Base-by-base conservation (phyloP, 768 basidiomycete genomes). In the Lactarius psammicola region DNA sequence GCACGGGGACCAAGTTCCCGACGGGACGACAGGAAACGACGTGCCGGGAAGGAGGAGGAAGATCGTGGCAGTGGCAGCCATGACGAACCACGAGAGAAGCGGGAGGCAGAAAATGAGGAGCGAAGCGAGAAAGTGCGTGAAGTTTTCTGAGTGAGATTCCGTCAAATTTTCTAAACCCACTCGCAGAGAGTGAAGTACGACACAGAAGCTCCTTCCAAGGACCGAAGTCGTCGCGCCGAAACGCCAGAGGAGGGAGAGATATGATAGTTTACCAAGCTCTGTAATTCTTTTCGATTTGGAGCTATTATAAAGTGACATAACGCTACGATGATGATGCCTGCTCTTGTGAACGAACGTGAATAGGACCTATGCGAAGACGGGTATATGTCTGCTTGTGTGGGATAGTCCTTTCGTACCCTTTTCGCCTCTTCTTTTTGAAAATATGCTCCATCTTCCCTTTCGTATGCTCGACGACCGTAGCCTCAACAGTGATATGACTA, bases 371-470 rank as follows among this genome's bases (percentile, higher is more conserved):
- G 59, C 95, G 84, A 65, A 99, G 83, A 74, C 95, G 85, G n/a
- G 96, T 98, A 80, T 92, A 98, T 2, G 89, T 90, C 74, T 95
- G 94, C 77, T 98, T 98, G 76, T 94, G 89, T 75, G 86, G 84
- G 69, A 98, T 92, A 9, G 92, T 94, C 79, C 93, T 92, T 78
- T 91, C 86, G 79, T 98, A 98, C 11, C 96, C 95, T 81, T 98
- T 98, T 87, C 97, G 88, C 78, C 95, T 81, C 82, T 98, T 99
- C 81, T 95, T 96, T 82, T 98, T 97, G 79, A 95, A 86, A 62
- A 92, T 90, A 71, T 81, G 83, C 78, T 96, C 91, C 91, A 98
- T 90, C 60, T 84, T 83, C 9, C 94, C 92, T 76, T 95, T 98
- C 51, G 97, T 98, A 75, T 99, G 96, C 77, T 99, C 97, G 55